Evolutionary conservation across 495 filamentous ascomycete genomes (phyloP).

Genomic region (Schizothecium vesticola): DNA sequence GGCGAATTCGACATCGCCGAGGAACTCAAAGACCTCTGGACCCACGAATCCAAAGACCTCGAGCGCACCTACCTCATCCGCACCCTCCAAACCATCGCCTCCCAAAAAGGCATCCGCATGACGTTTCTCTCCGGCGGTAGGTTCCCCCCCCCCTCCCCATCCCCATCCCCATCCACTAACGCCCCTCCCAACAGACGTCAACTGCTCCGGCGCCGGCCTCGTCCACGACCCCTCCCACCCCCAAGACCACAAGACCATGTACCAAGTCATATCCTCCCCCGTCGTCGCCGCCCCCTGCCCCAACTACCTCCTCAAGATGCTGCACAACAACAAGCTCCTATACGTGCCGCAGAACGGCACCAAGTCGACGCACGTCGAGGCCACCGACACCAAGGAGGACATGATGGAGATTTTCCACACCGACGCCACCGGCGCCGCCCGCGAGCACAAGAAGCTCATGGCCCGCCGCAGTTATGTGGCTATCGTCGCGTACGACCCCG

Average conservation of each 20-base stretch:
- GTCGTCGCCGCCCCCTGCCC: constrained; percentile 85
- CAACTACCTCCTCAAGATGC: constrained; percentile 80
- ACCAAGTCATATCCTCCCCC: constrained; percentile 87
- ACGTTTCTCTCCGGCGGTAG: constrained; percentile 84
- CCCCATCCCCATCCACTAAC: constrained; percentile 6
- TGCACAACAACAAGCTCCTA: constrained; percentile 84
- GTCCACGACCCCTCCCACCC: constrained; percentile 91
- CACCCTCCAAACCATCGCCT: constrained; percentile 87
- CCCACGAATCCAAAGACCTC: constrained; percentile 94
- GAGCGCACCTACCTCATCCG: constrained; percentile 95
- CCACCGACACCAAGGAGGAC: constrained; percentile 93
- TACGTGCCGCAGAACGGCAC: constrained; percentile 91
- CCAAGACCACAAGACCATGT: constrained; percentile 97
- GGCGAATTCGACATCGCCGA: constrained; percentile 95
- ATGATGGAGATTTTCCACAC: constrained; percentile 99
- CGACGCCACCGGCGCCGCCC: constrained; percentile 70
- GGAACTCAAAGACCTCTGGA: constrained; percentile 94
- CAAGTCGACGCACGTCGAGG: constrained; percentile 54
- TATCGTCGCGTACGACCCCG: constrained; percentile 87
- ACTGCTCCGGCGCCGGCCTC: constrained; percentile 85
- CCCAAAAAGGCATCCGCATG: constrained; percentile 91
- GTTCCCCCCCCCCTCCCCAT: constrained; percentile 14
- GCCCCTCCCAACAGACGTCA: constrained; percentile 57
- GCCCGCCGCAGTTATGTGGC: constrained; percentile 90
- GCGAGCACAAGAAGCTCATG: constrained; percentile 89